A percentile compares a stretch with the other conserved stretches of the same genome.
phyloP scores from a whole-genome alignment of 2,329 filamentous ascomycete genomes.

The Plenodomus biglobosus region DNA sequence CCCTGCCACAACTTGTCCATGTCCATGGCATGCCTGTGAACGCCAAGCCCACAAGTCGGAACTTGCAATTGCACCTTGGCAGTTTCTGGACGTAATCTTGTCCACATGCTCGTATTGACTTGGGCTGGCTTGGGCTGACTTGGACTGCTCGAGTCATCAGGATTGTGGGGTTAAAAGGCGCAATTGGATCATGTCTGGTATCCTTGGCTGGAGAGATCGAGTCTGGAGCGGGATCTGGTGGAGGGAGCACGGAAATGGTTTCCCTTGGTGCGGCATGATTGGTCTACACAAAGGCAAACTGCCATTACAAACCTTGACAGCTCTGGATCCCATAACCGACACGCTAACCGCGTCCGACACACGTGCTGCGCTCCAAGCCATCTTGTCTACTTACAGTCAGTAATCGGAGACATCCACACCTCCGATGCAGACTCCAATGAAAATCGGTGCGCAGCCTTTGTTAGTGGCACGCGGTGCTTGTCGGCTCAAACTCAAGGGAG shows the following conservation, averaged over 20 bases:
- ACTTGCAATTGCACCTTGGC: not conserved
- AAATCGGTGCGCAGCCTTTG: slow-evolving; percentile 8
- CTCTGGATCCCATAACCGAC: slow-evolving; percentile 27
- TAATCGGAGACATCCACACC: slow-evolving; percentile 27
- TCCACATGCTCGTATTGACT: too few relatives aligned
- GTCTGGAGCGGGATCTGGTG: slow-evolving; percentile 19
- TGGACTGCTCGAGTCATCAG: slow-evolving; percentile 11
- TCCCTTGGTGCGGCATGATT: slow-evolving; percentile 27
- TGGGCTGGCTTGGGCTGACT: not conserved
- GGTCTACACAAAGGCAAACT: slow-evolving; percentile 18
- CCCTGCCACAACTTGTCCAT: slow-evolving; percentile 3
- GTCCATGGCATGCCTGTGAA: slow-evolving; percentile 1
- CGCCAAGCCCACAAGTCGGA: slow-evolving; percentile 2
- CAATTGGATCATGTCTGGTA: slow-evolving; percentile 9
- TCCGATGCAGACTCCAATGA: slow-evolving; percentile 17
- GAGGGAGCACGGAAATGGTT: slow-evolving; percentile 28
- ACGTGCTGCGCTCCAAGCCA: slow-evolving; percentile 25
- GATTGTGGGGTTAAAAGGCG: slow-evolving; percentile 13
- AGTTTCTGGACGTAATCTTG: too few relatives aligned
- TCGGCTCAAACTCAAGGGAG: slow-evolving; percentile 1
- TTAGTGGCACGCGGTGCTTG: slow-evolving; percentile 18
- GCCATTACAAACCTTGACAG: slow-evolving; percentile 22
- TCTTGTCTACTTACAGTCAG: too few relatives aligned
- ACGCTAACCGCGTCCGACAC: slow-evolving; percentile 18
- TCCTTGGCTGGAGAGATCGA: slow-evolving; percentile 1